Base-by-base conservation (phyloP, 2,329 filamentous ascomycete species). In the Magnaporthiopsis poae region DNA sequence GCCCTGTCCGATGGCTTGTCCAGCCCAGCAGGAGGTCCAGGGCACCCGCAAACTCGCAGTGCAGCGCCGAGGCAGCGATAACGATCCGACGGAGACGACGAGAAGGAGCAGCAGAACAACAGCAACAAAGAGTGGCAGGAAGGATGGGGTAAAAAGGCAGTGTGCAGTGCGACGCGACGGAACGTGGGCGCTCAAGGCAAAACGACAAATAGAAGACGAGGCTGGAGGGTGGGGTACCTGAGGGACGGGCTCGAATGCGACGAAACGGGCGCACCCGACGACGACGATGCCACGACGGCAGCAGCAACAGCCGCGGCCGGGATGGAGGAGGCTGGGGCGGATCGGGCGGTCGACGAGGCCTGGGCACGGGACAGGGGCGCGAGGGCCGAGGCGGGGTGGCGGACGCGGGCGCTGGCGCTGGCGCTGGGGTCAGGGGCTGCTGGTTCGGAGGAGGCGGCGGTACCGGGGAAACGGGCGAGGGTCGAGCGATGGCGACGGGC, bases 361-460 rank as follows among this genome's bases (percentile, higher is more conserved):
- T 21, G 21, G 46, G 46, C 46, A 25, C 46, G 46, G 18, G 46
- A 5, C 21, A 9, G 46, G 18, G 46, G n/a, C 18, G 46, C 46
- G 18, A 9, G 8, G 46, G 46, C 15, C 39, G 13, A 2, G 21
- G 46, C 46, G 46, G 46, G 46, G 46, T 56, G 15, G 46, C 46
- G 46, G 46, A 18, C 46, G 46, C 46, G 46, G 46, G 31, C 31
- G 31, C 31, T 31, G 46, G 31, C 31, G 31, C 31, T 31, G 46
- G 46, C 21, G 46, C 46, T 56, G 46, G 46, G 46, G 46, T 56
- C 46, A 65, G 63, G 63, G 59, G 31, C 63, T 56, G 33, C 63
- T 56, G 36, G 36, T 21, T 31, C 31, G 31, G 62, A 63, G 27
- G 31, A 63, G 62, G 62, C 62, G 62, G 62, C 62, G 62, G 62